These are phyloP conservation scores for Chlorophyllum brunneum DNA, from an alignment of 768 basidiomycete genomes.

Conservation along the genomic window DNA sequence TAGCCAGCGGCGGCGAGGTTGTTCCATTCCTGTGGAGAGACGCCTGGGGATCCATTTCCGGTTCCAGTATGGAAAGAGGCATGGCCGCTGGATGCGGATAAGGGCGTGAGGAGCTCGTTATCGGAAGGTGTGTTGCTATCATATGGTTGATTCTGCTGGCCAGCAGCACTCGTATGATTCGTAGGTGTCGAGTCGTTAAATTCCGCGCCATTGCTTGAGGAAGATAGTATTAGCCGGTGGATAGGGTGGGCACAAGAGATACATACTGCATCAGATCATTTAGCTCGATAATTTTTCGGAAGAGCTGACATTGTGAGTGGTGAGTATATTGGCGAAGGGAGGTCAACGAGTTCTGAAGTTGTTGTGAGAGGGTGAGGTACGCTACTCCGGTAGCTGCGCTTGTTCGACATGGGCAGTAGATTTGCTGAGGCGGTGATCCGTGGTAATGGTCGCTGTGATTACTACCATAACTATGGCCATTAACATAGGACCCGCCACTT, in stretches of 20 bases:
- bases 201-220: conserved; percentile 42
- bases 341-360: conserved; percentile 53
- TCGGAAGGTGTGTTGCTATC: conserved; percentile 60
- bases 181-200: conserved; percentile 35
- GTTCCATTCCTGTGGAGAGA: conserved; percentile 61
- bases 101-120: conserved; percentile 55
- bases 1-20: conserved; percentile 52
- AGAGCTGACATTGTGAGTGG: conserved; percentile 54
- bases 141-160: conserved; percentile 29
- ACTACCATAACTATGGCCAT: conserved; percentile 11
- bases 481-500: conserved; percentile 31
- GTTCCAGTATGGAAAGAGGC: conserved; percentile 36
- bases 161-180: conserved; percentile 22
- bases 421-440: conserved; percentile 27
- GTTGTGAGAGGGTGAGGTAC: conserved; percentile 58
- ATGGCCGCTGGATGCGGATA: conserved; percentile 48
- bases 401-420: conserved; percentile 60
- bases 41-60: conserved; percentile 36
- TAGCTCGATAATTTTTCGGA: conserved; percentile 57
- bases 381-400: conserved; percentile 56
- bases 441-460: conserved; percentile 34
- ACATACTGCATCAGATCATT: conserved; percentile 66
- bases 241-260: conserved; percentile 9
- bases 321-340: conserved; percentile 60
- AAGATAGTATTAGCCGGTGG: conserved; percentile 11